Evolutionary conservation across 225 moss, liverwort and hornwort species (phyloP), one percentile per base, ranked within the genome.

Genomic region (Sphagnum contortum): DNA sequence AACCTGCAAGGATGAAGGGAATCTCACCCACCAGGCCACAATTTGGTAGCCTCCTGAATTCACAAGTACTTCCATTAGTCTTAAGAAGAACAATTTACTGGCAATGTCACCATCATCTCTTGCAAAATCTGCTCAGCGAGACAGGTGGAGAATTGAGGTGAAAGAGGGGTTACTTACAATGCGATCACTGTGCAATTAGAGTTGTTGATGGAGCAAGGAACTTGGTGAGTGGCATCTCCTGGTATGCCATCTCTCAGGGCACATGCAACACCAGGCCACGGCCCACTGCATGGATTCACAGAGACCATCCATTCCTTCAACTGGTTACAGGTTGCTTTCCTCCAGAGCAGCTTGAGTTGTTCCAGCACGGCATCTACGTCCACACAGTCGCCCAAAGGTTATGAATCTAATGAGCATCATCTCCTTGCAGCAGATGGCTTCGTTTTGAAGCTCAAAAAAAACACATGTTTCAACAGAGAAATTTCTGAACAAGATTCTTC

Each of bases 191-290:
- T 76, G 74, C 89, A 89, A 64, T 75, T 76, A 53, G 77, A 70
- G 65, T 73, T 61, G 48, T 78, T 47, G 11, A 87, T 66, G 3
- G 61, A 73, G 46, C 89, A 89, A 13, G 81, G 65, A 12, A 67
- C 60, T 68, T 64, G 81, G 54, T 45, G 7, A 52, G 52, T 5
- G 7, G n/a, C 60, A 57, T 51, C 47, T 55, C 12, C 66, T 50
- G 69, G 48, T 5, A 71, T 75, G 55, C 70, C 65, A 46, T 67
- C 68, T 67, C 74, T 74, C n/a, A 66, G 72, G 44, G 83, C 65
- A 68, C 89, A 89, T 60, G 71, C 70, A 60, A 89, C 50, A 49
- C 89, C 89, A 4, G 84, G 77, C 84, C 89, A 89, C 5, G 77
- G 76, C 14, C 83, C 83, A 64, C 66, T 61, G 74, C 89, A 89